Percentiles rank a stretch among this genome's conserved stretches.
phyloP scores from a whole-genome alignment of 768 basidiomycete species.

The Kwoniella sp. region DNA sequence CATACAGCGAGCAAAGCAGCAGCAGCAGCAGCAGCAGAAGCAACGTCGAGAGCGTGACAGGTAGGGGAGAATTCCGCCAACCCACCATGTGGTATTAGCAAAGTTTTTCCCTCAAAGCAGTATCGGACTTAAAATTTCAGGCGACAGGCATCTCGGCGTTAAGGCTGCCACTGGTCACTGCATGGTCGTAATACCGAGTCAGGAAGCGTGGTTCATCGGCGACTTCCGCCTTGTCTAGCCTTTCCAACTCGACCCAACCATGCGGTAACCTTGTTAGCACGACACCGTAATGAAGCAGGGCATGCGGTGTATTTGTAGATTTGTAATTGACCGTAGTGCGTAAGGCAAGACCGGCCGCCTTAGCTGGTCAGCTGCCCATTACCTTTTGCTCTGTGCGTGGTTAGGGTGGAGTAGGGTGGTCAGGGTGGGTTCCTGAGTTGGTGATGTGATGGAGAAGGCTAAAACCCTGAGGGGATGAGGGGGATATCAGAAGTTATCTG shows the following conservation, averaged over 20 bases:
- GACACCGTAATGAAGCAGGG: too few relatives aligned
- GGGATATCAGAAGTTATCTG: not conserved
- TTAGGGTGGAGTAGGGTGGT: too few relatives aligned
- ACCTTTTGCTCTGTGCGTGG: too few relatives aligned
- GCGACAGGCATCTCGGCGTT: not conserved
- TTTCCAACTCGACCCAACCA: too few relatives aligned
- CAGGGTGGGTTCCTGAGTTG: too few relatives aligned
- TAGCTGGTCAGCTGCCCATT: too few relatives aligned
- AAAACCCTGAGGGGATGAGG: not conserved
- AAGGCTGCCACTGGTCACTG: not conserved
- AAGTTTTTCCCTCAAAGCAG: not conserved
- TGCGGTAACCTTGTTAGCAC: not conserved
- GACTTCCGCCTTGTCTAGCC: not conserved
- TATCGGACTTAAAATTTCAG: not conserved
- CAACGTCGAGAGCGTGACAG: not conserved
- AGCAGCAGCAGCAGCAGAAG: not conserved
- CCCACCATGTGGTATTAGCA: not conserved
- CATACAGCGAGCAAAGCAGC: conserved; percentile 8
- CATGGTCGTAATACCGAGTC: not conserved
- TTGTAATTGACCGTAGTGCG: too few relatives aligned
- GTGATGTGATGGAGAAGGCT: conserved; percentile 1
- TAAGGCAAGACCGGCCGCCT: too few relatives aligned
- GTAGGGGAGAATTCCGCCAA: not conserved
- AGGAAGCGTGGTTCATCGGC: not conserved
- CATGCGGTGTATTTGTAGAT: too few relatives aligned